Base-by-base conservation (phyloP, 352 stramenopile genomes). In the Detonula confervacea region DNA sequence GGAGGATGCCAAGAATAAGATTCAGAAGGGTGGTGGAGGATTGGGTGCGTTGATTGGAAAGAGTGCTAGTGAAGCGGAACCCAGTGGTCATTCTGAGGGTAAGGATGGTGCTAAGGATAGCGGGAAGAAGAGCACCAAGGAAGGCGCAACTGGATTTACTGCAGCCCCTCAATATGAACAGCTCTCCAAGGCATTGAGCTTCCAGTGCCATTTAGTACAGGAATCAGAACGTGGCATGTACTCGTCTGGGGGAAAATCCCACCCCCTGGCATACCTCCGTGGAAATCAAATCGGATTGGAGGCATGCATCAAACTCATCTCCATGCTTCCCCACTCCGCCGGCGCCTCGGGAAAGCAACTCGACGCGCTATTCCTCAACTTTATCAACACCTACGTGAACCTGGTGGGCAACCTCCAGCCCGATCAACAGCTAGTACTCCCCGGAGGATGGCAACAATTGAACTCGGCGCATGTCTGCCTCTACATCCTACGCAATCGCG, bases 341-440 rank as follows among this genome's bases (percentile, higher is more conserved):
- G 90, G 90, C 29, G 87, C 88, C 1, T 90, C 81, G 20, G 88
- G 88, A 44, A 90, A 92, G 57, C 63, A 67, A 9, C 72, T 93
- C 29, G 87, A 95, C 86, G 84, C 64, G 25, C 61, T 92, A 0
- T 94, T 94, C 60, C 61, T 95, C 11, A 93, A 92, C 69, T 95
- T 93, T 59, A 87, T 95, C 69, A 94, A 94, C 70, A 90, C 90
- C 16, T 94, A 93, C 72, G 86, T 95, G 37, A 88, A 88, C 51
- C 72, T 94, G 22, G 76, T 93, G 9, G 87, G 88, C n/a, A 93
- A 93, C 73, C 51, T 95, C 6, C 83, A 92, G n/a, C n/a, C n/a
- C n/a, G n/a, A n/a, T n/a, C n/a, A n/a, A n/a, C n/a, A n/a, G n/a
- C n/a, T n/a, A n/a, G n/a, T n/a, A n/a, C n/a, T n/a, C n/a, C n/a